Base-by-base conservation (phyloP, 768 basidiomycete species). In the Lactifluus volemus region DNA sequence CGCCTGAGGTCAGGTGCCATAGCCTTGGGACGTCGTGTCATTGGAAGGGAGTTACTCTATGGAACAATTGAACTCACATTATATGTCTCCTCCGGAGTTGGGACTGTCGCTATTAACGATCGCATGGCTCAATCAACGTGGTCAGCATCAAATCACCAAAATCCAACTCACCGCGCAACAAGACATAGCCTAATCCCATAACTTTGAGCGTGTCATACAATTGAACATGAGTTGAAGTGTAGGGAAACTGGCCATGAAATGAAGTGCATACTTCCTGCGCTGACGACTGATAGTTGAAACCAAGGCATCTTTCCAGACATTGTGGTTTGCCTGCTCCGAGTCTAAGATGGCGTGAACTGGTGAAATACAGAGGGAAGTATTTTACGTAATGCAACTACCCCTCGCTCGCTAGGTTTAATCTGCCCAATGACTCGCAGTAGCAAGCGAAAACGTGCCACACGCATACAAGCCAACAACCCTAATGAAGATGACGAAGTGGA, bases 1-100 rank as follows among this genome's bases (percentile, higher is more conserved):
- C 68, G 66, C 21, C 68, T 70, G 21, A 76, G 58, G 52, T 76
- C 75, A 6, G 75, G 75, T 2, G 75, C 66, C 70, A 76, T 72
- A 17, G 70, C 67, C 74, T 75, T 53, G 15, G 25, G 7, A 55
- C 12, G 34, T 17, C 17, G 45, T 21, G 34, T 53, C 12, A 49
- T 32, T 25, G 4, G 32, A 12, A 3, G 5, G 17, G 4, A 10
- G 25, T 41, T 1, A 12, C 47, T 25, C 12, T 10, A 29, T 36
- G n/a, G 21, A 32, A 9, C 4, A 29, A 5, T 44, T 4, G 39
- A 12, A 66, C 71, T 68, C 59, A 74, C 73, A 30, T 70, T 70
- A 53, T 74, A 74, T 32, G 71, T 70, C 49, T 74, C 66, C 51
- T 74, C 73, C 9, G 71, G 72, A 9, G 69, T 73, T 6, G 73